Conservation (phyloP, 108 stramenopile species). For the Fistulifera solaris region DNA sequence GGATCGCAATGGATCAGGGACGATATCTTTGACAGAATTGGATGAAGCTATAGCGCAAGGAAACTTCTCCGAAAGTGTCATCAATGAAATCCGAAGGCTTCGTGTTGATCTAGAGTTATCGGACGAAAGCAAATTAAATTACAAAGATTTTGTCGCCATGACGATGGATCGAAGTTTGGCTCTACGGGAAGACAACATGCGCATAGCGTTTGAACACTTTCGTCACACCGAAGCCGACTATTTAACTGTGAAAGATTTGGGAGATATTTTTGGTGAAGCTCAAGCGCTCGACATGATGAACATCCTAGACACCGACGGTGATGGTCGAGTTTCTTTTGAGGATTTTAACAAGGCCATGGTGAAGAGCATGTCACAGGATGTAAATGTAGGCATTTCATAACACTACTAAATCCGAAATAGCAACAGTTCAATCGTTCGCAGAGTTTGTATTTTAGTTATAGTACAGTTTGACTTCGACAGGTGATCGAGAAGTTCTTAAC, state of each 20-base stretch:
- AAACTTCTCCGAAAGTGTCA: conserved; percentile 24
- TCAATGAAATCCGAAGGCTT: conserved; percentile 31
- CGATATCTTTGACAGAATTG: conserved; percentile 64
- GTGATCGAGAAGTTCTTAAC: too few relatives aligned
- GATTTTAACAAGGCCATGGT: conserved; percentile 49
- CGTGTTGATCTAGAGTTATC: conserved; percentile 53
- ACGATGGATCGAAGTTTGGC: conserved; percentile 74
- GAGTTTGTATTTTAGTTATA: too few relatives aligned
- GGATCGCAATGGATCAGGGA: conserved; percentile 61
- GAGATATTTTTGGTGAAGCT: conserved; percentile 61
- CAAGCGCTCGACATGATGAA: conserved; percentile 79
- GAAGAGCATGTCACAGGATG: conserved; percentile 10
- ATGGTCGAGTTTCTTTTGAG: conserved; percentile 79
- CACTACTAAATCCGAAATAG: too few relatives aligned
- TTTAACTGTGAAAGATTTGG: conserved; percentile 70
- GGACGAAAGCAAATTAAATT: conserved; percentile 69
- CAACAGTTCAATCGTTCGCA: too few relatives aligned
- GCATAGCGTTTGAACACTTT: conserved; percentile 79
- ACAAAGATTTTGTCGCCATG: conserved; percentile 76
- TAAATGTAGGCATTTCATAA: too few relatives aligned
- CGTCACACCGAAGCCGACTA: conserved; percentile 48
- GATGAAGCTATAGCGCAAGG: conserved; percentile 45
- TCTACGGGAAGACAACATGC: conserved; percentile 75
- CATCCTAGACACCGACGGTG: conserved; percentile 65
- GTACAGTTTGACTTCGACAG: too few relatives aligned